Percentiles rank a stretch among this genome's conserved stretches.
Evolutionary conservation across 345 rosid species (phyloP).

Genomic region (Brassica incana): DNA sequence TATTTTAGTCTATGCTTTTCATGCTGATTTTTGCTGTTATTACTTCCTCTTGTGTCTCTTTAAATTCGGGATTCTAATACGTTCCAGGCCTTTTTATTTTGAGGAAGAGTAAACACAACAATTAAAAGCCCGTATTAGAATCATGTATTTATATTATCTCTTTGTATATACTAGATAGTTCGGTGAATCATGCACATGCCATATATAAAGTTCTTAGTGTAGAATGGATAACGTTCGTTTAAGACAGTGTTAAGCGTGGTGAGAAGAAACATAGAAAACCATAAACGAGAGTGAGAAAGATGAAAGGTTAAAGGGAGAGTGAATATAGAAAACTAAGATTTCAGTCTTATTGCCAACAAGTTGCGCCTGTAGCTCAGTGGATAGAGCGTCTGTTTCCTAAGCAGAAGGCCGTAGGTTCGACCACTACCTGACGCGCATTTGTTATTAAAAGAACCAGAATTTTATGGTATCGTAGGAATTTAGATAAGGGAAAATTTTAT

Average conservation of each 20-base stretch:
- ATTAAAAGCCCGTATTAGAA: background rate
- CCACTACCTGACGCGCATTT: conserved; percentile 92
- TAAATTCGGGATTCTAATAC: background rate
- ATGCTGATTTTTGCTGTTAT: background rate
- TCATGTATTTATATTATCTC: background rate
- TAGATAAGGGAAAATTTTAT: too few species aligned
- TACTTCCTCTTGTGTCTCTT: background rate
- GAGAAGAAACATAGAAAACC: too few species aligned
- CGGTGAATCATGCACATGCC: background rate
- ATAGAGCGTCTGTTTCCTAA: conserved; percentile 99
- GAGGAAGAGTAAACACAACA: background rate
- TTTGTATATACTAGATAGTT: background rate
- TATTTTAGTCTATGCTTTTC: background rate
- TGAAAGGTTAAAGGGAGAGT: too few species aligned
- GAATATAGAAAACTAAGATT: too few species aligned
- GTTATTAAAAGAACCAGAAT: too few species aligned
- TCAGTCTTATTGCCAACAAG: too few species aligned
- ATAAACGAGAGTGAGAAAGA: too few species aligned
- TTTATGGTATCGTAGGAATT: too few species aligned
- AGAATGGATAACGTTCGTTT: background rate
- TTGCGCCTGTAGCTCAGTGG: conserved; percentile 98
- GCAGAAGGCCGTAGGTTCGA: conserved; percentile 97
- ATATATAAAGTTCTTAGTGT: background rate
- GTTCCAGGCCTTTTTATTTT: background rate
- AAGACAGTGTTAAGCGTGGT: too few species aligned